Base-by-base conservation (phyloP, 306 rosid species). In the Gillenia trifoliata region DNA sequence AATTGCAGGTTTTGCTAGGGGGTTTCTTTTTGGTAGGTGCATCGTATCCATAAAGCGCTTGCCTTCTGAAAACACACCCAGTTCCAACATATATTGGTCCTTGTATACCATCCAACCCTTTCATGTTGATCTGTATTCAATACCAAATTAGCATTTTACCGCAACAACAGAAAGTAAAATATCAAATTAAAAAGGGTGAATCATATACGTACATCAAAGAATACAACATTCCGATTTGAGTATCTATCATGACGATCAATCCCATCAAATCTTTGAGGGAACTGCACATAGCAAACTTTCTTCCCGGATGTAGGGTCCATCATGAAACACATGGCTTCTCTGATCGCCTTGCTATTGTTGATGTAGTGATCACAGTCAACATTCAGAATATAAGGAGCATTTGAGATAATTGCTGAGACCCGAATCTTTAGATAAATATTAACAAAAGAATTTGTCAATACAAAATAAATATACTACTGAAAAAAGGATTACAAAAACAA, bases 311-410 rank as follows among this genome's bases (percentile, higher is more conserved):
- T 88, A 76, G 96, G 99, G 82, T 94, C 99, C 99, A 94, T 94
- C 97, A 94, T 90, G 87, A 94, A 94, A 83, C 99, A 94, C 99
- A 94, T 94, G 34, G 97, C 90, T 87, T 94, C 96, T 78, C 99
- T 76, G 71, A 94, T 89, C 11, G 99, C 99, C 87, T 92, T 94
- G 85, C 97, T 90, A 78, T 94, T 94, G 89, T 94, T 94, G 64
- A 94, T 92, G 83, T 94, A 94, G 87, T 94, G 97, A 86, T 94
- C 99, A 83, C 99, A 92, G 80, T 94, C 96, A 36, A 94, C 95
- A 78, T 94, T 94, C 82, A 94, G 87, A 78, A 94, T 77, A 83
- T 87, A 90, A 12, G 99, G 99, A 22, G 97, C 97, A 64, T 94
- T 94, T 60, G 99, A 80, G 76, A 94, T 87, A 57, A 92, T 77